Base-by-base conservation (phyloP, 768 basidiomycete genomes). In the Mycena epipterygia region DNA sequence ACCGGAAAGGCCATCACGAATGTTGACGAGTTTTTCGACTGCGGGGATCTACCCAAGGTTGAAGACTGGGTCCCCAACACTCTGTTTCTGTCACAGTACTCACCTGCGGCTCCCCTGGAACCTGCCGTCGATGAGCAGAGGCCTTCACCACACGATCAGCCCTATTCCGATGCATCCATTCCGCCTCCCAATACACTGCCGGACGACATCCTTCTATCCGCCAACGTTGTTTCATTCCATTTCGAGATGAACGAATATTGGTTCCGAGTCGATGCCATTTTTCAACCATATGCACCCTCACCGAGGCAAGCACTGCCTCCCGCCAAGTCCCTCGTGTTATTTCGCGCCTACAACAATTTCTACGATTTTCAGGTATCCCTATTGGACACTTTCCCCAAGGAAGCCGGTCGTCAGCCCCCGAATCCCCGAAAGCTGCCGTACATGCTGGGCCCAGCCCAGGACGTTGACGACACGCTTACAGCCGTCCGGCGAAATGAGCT, bases 321-420 rank as follows among this genome's bases (percentile, higher is more conserved):
- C 14, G 89, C 93, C 17, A 92, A 89, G 74, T 90, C 92, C 37
- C 90, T 99, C 65, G 90, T 96, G 73, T 87, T 99, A 49, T 99
- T 97, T 84, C 90, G 98, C 58, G 91, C 95, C 29, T 99, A 99
- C 86, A 94, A 97, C 76, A 97, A 99, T 81, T 99, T 99, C 81
- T 98, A 97, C 82, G 95, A 97, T 76, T 98, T 98, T 81, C 98
- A 99, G 78, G 93, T 98, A 64, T 85, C 89, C 6, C 88, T 99
- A 25, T 89, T 99, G 71, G 89, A 96, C 52, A 86, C 88, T 0
- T 98, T 97, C 81, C 96, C 97, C 9, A 88, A 88, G 51, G 98
- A 99, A 82, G 98, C 96, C 19, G 98, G 98, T 25, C 89, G 94
- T 19, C 82, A 91, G 39, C 84, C 89, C 13, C 86, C 86, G 32